These are phyloP conservation scores for Micractinium sp. DNA, from an alignment of 139 green algal species.

Conservation along the genomic window DNA sequence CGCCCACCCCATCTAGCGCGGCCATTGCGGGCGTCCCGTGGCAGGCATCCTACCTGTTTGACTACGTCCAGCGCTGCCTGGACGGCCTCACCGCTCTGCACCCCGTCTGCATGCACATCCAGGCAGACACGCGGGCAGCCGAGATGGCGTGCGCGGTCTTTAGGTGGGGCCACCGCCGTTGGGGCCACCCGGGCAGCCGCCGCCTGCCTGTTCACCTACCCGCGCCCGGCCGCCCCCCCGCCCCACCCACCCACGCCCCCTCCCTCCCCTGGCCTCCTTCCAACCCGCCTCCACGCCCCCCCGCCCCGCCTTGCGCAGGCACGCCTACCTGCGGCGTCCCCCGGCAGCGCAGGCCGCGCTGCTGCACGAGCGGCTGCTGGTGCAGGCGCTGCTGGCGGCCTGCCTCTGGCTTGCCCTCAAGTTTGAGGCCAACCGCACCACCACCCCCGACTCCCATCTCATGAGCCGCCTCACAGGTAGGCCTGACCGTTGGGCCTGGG, in stretches of 20 bases:
- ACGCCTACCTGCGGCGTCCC: neutral
- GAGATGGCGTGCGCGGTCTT: slow-evolving; percentile 8
- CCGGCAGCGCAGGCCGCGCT: neutral
- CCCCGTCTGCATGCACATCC: neutral
- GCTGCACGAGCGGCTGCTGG: neutral
- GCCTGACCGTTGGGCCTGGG: neutral
- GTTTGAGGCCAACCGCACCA: slow-evolving; percentile 18
- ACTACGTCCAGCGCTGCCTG: slow-evolving; percentile 24
- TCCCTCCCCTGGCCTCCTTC: neutral
- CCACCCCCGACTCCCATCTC: slow-evolving; percentile 19
- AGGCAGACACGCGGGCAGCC: neutral
- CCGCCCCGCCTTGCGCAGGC: neutral
- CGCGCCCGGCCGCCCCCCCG: neutral
- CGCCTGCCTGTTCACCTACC: neutral
- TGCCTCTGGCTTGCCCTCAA: slow-evolving; percentile 23
- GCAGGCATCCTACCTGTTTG: slow-evolving; percentile 17
- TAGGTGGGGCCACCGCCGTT: neutral
- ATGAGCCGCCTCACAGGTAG: slow-evolving; percentile 20
- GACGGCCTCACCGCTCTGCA: neutral
- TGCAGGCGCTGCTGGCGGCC: slow-evolving; percentile 12
- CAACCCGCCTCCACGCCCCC: neutral
- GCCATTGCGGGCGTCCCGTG: neutral
- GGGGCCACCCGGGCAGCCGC: neutral
- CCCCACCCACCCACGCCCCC: neutral
- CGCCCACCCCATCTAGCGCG: neutral